Base-by-base conservation (phyloP, 805 yeast genomes). In the Candida berthetii region DNA sequence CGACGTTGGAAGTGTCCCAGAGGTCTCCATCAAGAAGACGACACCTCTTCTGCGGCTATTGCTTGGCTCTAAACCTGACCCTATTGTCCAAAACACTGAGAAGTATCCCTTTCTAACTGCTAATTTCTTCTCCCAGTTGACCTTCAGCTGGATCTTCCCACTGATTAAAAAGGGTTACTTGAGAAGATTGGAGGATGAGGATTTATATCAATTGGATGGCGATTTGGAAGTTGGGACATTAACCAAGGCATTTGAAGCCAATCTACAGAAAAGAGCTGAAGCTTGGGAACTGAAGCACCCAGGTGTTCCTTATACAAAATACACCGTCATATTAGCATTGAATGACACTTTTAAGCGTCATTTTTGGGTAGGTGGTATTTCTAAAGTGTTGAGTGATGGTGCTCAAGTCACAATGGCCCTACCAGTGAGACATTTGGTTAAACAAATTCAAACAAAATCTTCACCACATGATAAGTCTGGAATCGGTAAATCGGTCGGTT, bases 361-460 rank as follows among this genome's bases (percentile, higher is more conserved):
- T 33, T 62, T 58, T 50, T 65, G 69, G 70, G 19, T 45, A n/a
- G 58, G 55, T 6, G 66, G 64, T 31, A 25, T 49, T 11, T 36
- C 52, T 25, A 62, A 64, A 40, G 46, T 55, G 20, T 11, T 56
- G 15, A 48, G 60, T 28, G 72, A 68, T 49, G 31, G 50, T 4
- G 43, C 57, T 7, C 63, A 58, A 41, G 78, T 85, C 1, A 62
- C 80, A 25, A 77, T 80, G 31, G 90, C 96, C 1, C 65, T 87
- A 48, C 57, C 86, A 10, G 77, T 86, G 3, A 76, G 79, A 56
- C 68, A 74, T 31, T 65, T 88, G 43, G 83, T 87, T 46, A 67
- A 66, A 35, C 85, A 76, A 49, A 85, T 85, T n/a, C 78, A 74
- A 48, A 54, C 57, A 37, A 70, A 72, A 49, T 7, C 11, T 4